phyloP scores from a whole-genome alignment of 805 yeast species.

The Scheffersomyces spartinae region DNA sequence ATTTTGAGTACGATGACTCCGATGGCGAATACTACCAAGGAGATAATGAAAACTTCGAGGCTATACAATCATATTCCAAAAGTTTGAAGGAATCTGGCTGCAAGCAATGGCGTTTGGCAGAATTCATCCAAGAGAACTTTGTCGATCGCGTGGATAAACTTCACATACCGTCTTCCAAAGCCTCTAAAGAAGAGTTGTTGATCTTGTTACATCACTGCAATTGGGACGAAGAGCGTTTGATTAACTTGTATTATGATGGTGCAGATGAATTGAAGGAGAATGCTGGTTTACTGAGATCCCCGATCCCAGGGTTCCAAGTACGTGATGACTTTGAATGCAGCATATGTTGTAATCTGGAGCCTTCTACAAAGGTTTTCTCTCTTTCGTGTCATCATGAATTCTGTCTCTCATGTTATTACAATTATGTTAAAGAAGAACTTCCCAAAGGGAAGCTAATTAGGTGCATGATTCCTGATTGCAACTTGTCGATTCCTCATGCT shows the following conservation, averaged over 20 bases:
- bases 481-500: slow-evolving; percentile 9
- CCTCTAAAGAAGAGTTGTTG: neutral
- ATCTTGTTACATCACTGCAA: slow-evolving; percentile 12
- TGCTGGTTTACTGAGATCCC: slow-evolving; percentile 13
- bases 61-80: slow-evolving; percentile 1
- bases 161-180: neutral
- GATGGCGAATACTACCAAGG: slow-evolving; percentile 23
- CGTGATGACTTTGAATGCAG: slow-evolving; percentile 33
- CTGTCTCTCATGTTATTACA: slow-evolving; percentile 28
- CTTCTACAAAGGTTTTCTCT: slow-evolving; percentile 25
- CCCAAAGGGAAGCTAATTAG: slow-evolving; percentile 12
- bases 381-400: slow-evolving; percentile 61
- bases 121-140: neutral
- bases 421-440: slow-evolving; percentile 2
- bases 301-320: slow-evolving; percentile 9
- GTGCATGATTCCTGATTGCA: slow-evolving; percentile 8
- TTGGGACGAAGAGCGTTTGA: slow-evolving; percentile 49
- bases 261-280: slow-evolving; percentile 13
- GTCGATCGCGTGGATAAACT: neutral
- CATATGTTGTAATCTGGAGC: slow-evolving; percentile 61
- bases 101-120: neutral
- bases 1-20: too few species aligned
- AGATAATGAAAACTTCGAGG: slow-evolving; percentile 14
- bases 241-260: slow-evolving; percentile 43
- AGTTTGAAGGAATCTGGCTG: neutral